These are phyloP conservation scores for Melampsora larici-populina DNA, from an alignment of 1,284 basidiomycete species.

Conservation along the genomic window DNA sequence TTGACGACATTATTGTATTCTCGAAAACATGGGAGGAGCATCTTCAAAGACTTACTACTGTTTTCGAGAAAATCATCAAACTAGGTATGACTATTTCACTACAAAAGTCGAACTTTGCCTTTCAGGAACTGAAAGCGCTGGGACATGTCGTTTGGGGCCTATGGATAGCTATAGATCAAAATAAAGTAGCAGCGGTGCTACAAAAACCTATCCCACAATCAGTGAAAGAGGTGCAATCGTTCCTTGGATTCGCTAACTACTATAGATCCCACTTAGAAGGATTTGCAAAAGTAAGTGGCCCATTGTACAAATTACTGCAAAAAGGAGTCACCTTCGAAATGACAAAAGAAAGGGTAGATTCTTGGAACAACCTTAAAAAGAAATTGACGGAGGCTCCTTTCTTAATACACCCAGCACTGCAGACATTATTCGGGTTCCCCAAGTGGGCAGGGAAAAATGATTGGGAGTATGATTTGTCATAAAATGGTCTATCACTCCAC, in stretches of 20 bases:
- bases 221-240: constrained; percentile 5
- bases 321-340: constrained; percentile 3
- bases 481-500: no score
- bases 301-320: background rate
- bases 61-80: constrained; percentile 1
- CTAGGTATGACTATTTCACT: constrained; percentile 22
- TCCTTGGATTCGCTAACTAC: constrained; percentile 14
- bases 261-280: constrained; percentile 15
- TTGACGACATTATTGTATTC: constrained; percentile 34
- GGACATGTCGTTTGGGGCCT: no score
- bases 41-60: background rate
- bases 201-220: no score
- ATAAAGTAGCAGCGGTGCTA: constrained; percentile 2
- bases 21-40: background rate
- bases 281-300: background rate
- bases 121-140: constrained; percentile 10
- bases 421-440: no score
- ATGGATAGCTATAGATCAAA: constrained; percentile 9
- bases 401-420: no score
- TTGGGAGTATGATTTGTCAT: no score
- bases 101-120: constrained; percentile 13
- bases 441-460: no score
- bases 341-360: constrained; percentile 12
- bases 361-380: background rate
- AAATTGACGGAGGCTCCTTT: constrained; percentile 4